Base-by-base conservation (phyloP, 768 basidiomycete species). In the Clitopilus hobsonii region DNA sequence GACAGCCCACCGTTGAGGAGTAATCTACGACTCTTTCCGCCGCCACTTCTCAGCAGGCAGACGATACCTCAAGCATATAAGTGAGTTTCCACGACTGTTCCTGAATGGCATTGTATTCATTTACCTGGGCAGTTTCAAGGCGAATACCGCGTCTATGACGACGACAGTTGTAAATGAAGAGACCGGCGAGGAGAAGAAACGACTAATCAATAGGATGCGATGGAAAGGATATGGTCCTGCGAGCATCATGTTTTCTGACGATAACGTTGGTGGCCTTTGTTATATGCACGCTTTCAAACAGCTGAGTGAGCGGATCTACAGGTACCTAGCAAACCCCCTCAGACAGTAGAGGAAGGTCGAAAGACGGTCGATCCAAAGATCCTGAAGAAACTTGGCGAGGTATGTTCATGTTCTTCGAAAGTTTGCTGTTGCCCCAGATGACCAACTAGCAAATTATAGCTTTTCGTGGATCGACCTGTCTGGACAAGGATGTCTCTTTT, bases 401-500 rank as follows among this genome's bases (percentile, higher is more conserved):
- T 85, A 53, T 22, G 63, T 60, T n/a, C n/a, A n/a, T n/a, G n/a
- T n/a, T n/a, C n/a, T n/a, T n/a, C n/a, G n/a, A n/a, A n/a, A n/a
- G n/a, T n/a, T n/a, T n/a, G n/a, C n/a, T n/a, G n/a, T n/a, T n/a
- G n/a, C n/a, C n/a, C n/a, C n/a, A n/a, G n/a, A n/a, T n/a, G n/a
- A n/a, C n/a, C n/a, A n/a, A n/a, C n/a, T n/a, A n/a, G n/a, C n/a
- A n/a, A n/a, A n/a, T n/a, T n/a, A n/a, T 50, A 94, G 91, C 68
- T 85, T 20, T 87, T 98, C 55, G 71, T 73, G 48, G 74, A 85
- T 55, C 81, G 96, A 23, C 92, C 94, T 0, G 73, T 96, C 7
- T 98, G 95, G 94, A 91, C 91, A 1, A 81, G 94, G n/a, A 77
- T 80, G 58, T 89, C 91, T 0, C 72, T 98, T 6, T 81, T 92